phyloP scores from a whole-genome alignment of 148 eudicot genomes.

The Nyssa sinensis region DNA sequence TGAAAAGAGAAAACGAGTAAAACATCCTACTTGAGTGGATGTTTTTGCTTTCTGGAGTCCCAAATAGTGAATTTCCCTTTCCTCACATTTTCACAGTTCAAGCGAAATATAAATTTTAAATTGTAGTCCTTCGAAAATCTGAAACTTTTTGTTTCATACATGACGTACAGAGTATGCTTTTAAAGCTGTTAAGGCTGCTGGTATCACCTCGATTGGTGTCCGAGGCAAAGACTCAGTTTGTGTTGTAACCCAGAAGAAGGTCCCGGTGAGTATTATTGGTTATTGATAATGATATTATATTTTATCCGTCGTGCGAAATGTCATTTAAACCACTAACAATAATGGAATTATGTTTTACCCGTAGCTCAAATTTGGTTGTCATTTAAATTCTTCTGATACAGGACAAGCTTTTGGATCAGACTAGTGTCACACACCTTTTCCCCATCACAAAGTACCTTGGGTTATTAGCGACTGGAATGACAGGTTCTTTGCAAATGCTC shows the following conservation, averaged over 20 bases:
- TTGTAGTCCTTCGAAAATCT: not conserved
- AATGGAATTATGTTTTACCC: not conserved
- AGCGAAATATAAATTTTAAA: not conserved
- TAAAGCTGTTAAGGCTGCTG: conserved; percentile 86
- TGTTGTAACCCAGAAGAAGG: conserved; percentile 99
- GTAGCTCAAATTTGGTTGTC: not conserved
- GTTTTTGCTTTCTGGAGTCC: not conserved
- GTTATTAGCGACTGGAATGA: conserved; percentile 92
- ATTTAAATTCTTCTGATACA: conserved; percentile 15
- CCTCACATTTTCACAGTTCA: no score
- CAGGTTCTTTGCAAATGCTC: conserved; percentile 46
- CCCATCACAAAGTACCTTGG: conserved; percentile 81
- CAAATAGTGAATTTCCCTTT: no score
- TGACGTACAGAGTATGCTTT: conserved; percentile 71
- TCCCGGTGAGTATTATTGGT: conserved; percentile 52
- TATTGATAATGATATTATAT: not conserved
- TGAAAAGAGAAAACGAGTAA: no score
- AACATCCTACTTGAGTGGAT: no score
- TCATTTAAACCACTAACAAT: no score
- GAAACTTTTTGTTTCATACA: not conserved
- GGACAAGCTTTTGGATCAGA: conserved; percentile 98
- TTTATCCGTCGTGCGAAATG: not conserved
- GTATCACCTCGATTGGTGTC: conserved; percentile 87
- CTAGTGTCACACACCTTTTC: conserved; percentile 86
- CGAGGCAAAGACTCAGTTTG: conserved; percentile 91